phyloP scores from a whole-genome alignment of 768 basidiomycete species.

The Chalciporus pseudorubinellus region DNA sequence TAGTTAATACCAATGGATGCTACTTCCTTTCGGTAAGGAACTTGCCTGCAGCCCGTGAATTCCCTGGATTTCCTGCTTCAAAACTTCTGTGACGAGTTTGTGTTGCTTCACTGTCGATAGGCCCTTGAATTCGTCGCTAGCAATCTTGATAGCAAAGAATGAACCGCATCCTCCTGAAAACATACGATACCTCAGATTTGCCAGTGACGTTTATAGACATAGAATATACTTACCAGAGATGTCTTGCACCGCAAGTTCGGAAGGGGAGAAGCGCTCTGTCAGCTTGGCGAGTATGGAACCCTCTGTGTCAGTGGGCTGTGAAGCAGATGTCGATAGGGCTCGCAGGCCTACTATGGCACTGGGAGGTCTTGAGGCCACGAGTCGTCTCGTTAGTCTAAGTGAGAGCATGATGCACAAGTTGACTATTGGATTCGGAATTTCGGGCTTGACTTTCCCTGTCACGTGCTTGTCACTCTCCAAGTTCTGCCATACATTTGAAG shows the following conservation, averaged over 20 bases:
- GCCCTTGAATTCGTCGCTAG: constrained; percentile 82
- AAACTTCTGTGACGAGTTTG: constrained; percentile 75
- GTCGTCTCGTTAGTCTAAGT: constrained; percentile 37
- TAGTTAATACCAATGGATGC: constrained; percentile 6
- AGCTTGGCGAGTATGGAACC: constrained; percentile 70
- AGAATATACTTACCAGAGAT: constrained; percentile 75
- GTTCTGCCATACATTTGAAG: not conserved
- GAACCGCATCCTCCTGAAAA: constrained; percentile 88
- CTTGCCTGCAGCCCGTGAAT: constrained; percentile 94
- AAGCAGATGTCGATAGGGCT: constrained; percentile 22
- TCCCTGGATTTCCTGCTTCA: constrained; percentile 86
- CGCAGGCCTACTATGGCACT: constrained; percentile 29
- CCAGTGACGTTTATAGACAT: not conserved
- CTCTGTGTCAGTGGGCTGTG: constrained; percentile 37
- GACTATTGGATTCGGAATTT: too few relatives aligned
- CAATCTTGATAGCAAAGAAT: constrained; percentile 91
- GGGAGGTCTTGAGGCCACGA: constrained; percentile 24
- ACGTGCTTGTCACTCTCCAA: constrained; percentile 13
- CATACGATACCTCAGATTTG: constrained; percentile 6
- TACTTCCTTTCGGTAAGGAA: not conserved
- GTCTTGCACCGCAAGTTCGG: constrained; percentile 84
- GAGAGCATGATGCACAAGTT: constrained; percentile 21
- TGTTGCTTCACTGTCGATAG: constrained; percentile 91
- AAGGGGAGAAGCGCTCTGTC: constrained; percentile 69
- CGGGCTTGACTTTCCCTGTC: not conserved